Evolutionary conservation across 1,284 basidiomycete genomes (phyloP).

Genomic region (Fomes fomentarius): DNA sequence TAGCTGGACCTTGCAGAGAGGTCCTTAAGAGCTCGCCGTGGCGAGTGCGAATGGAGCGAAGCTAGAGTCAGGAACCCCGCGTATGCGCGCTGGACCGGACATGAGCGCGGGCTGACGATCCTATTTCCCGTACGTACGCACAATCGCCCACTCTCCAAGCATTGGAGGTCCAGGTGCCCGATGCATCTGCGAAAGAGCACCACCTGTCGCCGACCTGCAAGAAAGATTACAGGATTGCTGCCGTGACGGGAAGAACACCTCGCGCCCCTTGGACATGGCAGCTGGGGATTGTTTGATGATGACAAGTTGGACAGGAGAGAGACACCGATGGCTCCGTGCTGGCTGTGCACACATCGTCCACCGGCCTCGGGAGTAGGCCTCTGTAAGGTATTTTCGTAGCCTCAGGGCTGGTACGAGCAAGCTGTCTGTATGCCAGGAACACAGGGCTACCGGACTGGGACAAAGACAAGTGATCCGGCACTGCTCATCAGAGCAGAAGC

Average conservation of each 20-base stretch:
- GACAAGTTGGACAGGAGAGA: slow-evolving; percentile 10
- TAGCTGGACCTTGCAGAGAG: slow-evolving; percentile 1
- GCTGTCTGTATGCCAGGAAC: slow-evolving; percentile 17
- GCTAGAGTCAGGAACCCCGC: neutral
- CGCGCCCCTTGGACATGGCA: slow-evolving; percentile 10
- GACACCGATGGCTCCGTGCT: slow-evolving; percentile 3
- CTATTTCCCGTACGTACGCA: slow-evolving; percentile 2
- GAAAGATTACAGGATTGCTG: neutral
- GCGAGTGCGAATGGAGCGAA: slow-evolving; percentile 1
- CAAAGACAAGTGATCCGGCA: slow-evolving; percentile 14
- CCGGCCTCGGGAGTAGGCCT: slow-evolving; percentile 13
- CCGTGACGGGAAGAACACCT: slow-evolving; percentile 1
- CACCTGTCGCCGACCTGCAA: neutral
- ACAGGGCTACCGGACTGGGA: neutral
- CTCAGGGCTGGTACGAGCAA: neutral
- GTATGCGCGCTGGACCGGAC: neutral
- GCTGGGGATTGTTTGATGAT: slow-evolving; percentile 10
- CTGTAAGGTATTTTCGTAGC: neutral
- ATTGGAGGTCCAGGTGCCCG: neutral
- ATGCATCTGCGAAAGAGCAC: neutral
- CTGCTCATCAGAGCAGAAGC: slow-evolving; percentile 11
- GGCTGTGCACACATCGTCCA: slow-evolving; percentile 1
- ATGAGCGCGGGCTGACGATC: slow-evolving; percentile 9
- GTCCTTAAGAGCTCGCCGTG: slow-evolving; percentile 13
- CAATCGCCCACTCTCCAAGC: neutral